phyloP scores from a whole-genome alignment of 495 filamentous ascomycete species.

The Neurospora sp. region DNA sequence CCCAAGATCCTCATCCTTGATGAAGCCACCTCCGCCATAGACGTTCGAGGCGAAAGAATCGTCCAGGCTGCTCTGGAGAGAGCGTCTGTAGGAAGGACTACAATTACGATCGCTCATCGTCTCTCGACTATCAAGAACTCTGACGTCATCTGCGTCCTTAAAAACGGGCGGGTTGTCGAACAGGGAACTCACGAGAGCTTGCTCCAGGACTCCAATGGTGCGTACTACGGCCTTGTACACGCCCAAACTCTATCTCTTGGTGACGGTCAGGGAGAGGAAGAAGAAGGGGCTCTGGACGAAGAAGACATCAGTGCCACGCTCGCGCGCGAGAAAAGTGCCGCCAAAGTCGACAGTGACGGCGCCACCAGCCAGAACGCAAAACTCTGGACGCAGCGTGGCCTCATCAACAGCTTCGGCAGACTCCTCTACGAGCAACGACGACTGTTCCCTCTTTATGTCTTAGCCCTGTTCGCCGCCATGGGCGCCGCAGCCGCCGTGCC shows the following conservation, averaged over 20 bases:
- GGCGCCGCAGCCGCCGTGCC: slow-evolving; percentile 29
- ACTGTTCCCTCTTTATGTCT: slow-evolving; percentile 25
- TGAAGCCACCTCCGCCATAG: slow-evolving; percentile 72
- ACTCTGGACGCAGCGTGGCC: slow-evolving; percentile 23
- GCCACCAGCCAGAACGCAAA: slow-evolving; percentile 6
- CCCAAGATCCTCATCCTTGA: slow-evolving; percentile 73
- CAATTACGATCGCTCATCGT: slow-evolving; percentile 69
- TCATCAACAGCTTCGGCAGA: slow-evolving; percentile 38
- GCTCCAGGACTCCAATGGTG: slow-evolving; percentile 42
- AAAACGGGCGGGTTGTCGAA: slow-evolving; percentile 50
- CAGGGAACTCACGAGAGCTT: slow-evolving; percentile 59
- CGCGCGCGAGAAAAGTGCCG: slow-evolving; percentile 38
- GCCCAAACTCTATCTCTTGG: slow-evolving; percentile 39
- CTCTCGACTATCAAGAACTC: slow-evolving; percentile 61
- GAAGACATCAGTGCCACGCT: slow-evolving; percentile 32
- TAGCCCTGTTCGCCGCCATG: slow-evolving; percentile 29
- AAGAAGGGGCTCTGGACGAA: slow-evolving; percentile 22
- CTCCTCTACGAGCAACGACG: slow-evolving; percentile 35
- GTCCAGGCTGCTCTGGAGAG: slow-evolving; percentile 61
- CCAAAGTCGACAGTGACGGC: slow-evolving; percentile 20
- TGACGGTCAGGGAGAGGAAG: slow-evolving; percentile 12
- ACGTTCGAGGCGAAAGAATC: slow-evolving; percentile 56
- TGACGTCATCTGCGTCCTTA: slow-evolving; percentile 61
- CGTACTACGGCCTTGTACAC: slow-evolving; percentile 41
- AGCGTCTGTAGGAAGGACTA: slow-evolving; percentile 59